Percentiles rank a stretch among this genome's conserved stretches.
These are phyloP conservation scores for Stachybotrys chlorohalonatus DNA, from an alignment of 2,329 filamentous ascomycete species.

Conservation along the genomic window DNA sequence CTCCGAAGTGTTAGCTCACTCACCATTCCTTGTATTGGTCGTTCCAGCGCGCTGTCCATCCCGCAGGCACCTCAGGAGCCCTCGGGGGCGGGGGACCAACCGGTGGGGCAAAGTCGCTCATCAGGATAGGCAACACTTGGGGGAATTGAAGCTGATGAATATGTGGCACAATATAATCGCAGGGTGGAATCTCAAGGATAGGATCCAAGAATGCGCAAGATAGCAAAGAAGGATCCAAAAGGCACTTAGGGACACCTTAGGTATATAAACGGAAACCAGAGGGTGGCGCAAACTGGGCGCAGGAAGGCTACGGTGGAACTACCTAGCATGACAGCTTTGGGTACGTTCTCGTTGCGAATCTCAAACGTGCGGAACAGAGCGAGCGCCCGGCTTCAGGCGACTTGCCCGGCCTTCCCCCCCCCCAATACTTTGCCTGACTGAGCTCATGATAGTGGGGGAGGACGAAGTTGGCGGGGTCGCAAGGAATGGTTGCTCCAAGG, in stretches of 20 bases:
- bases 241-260: background rate
- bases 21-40: constrained; percentile 81
- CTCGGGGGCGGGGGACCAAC: constrained; percentile 47
- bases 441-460: background rate
- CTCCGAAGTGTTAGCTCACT: constrained; percentile 10
- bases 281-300: background rate
- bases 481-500: background rate
- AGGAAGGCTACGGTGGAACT: background rate
- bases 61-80: constrained; percentile 53
- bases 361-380: background rate
- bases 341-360: background rate
- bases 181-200: too few relatives aligned
- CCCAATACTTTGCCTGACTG: too few relatives aligned
- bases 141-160: background rate
- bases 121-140: constrained; percentile 12
- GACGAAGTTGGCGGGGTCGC: background rate
- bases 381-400: too few relatives aligned
- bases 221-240: background rate
- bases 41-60: constrained; percentile 82
- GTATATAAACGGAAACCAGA: background rate
- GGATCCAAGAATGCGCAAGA: background rate
- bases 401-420: too few relatives aligned
- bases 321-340: background rate
- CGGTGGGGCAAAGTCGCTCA: constrained; percentile 47
- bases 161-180: too few relatives aligned